Conservation (phyloP, 129 eudicot species). For the Centella asiatica region DNA sequence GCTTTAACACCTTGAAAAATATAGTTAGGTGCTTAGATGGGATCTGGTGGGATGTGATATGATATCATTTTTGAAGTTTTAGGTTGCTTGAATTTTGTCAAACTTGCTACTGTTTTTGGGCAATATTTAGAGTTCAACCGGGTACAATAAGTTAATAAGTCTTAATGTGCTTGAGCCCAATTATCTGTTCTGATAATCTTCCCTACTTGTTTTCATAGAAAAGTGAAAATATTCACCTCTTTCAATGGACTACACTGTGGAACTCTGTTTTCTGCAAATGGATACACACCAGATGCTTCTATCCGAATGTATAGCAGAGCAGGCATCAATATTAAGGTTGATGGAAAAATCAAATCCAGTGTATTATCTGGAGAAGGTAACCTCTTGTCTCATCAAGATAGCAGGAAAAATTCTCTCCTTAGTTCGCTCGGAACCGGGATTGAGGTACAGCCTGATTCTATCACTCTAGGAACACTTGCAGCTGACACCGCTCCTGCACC, state of each 20-base stretch:
- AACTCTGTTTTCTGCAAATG: conserved; percentile 32
- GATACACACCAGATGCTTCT: conserved; percentile 35
- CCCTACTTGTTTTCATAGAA: conserved; percentile 21
- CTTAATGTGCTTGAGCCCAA: background rate
- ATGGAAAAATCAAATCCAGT: conserved; percentile 38
- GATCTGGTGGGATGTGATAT: too few species aligned
- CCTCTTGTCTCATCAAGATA: conserved; percentile 30
- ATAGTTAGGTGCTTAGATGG: too few species aligned
- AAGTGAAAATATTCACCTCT: conserved; percentile 32
- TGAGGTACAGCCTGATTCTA: conserved; percentile 50
- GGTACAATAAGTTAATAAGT: too few species aligned
- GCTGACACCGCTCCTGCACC: conserved; percentile 41
- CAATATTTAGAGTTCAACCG: background rate
- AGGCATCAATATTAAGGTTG: conserved; percentile 28
- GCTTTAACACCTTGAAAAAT: too few species aligned
- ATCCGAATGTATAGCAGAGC: conserved; percentile 23
- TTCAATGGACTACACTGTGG: conserved; percentile 34
- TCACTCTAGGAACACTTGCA: conserved; percentile 47
- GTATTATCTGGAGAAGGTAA: conserved; percentile 53
- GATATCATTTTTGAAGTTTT: too few species aligned
- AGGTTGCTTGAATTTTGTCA: too few species aligned
- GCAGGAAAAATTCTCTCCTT: conserved; percentile 25
- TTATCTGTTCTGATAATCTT: background rate
- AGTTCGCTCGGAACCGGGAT: conserved; percentile 36
- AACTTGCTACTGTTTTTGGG: too few species aligned